Evolutionary conservation across 2,329 filamentous ascomycete genomes (phyloP), one percentile per base, ranked within the genome.

Genomic region (Paraphaeosphaeria minitans): DNA sequence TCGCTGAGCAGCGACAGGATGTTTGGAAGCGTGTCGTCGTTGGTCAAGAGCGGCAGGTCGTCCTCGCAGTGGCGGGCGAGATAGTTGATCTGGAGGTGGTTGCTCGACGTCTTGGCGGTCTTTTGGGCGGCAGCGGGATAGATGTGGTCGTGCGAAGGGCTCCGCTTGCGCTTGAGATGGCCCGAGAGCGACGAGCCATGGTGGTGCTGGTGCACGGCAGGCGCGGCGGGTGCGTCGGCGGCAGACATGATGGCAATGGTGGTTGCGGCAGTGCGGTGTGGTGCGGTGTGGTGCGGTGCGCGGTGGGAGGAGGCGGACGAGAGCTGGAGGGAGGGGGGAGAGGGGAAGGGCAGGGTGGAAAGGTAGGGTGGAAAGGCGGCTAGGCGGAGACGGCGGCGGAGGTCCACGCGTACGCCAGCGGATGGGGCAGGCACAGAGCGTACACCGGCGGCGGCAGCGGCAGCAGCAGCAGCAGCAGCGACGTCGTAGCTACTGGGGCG

Each of bases 1-100:
- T 93, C 89, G 71, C 85, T 84, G 59, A 96, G 85, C 61, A 93
- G 82, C 42, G 85, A 82, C 48, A 95, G 78, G 55, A 95, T 86
- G 66, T 90, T 88, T 13, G 86, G 84, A 69, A 96, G 89, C 12
- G 86, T 89, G 69, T 93, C 91, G 56, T 88, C 84, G 63, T 82
- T 82, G 57, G 82, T 85, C 62, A 88, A 83, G 21, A 89, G 80
- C 35, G 87, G 86, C 27, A 89, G 79, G 68, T 87, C 86, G 41
- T 87, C 83, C 37, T 83, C 79, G 66, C 85, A 84, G 61, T 88
- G 86, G 43, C 87, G 82, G 52, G 85, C 86, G 55, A 89, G 84
- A 66, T 89, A 89, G 75, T 89, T 89, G 78, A 89, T 89, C 74
- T 88, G 86, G 46, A 89, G 79, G 68, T 87, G 85, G 72, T 84